Conservation (phyloP, 75 land plant species). For the Azolla pinnata region DNA sequence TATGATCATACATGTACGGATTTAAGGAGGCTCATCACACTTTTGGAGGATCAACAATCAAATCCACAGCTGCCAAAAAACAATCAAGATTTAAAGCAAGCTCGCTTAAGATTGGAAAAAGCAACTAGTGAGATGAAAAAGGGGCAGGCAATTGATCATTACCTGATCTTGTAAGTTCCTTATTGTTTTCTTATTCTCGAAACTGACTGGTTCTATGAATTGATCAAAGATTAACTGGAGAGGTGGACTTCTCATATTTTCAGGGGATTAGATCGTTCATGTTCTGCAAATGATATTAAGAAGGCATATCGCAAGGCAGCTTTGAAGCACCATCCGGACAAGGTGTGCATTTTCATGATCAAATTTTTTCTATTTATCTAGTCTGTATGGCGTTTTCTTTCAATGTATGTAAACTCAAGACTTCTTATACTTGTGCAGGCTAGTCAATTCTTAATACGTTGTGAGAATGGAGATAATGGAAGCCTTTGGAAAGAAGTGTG, state of each 20-base stretch:
- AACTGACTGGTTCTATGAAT: no score
- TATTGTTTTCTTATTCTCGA: no score
- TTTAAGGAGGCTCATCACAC: constrained; percentile 51
- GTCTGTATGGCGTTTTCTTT: neutral
- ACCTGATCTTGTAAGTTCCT: constrained; percentile 65
- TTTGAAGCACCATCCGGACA: constrained; percentile 93
- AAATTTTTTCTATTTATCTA: neutral
- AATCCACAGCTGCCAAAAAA: constrained; percentile 21
- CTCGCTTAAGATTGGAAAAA: constrained; percentile 38
- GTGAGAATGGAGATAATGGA: constrained; percentile 66
- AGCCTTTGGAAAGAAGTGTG: constrained; percentile 53
- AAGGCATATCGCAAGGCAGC: constrained; percentile 96
- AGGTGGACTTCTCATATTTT: neutral
- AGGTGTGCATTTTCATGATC: constrained; percentile 28
- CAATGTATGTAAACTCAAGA: neutral
- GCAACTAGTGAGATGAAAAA: constrained; percentile 68
- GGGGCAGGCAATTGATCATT: constrained; percentile 60
- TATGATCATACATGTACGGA: constrained; percentile 68
- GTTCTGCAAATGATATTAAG: constrained; percentile 59
- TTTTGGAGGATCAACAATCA: constrained; percentile 41
- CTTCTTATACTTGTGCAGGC: constrained; percentile 41
- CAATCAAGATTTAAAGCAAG: constrained; percentile 50
- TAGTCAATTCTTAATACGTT: constrained; percentile 66
- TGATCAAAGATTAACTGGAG: no score
- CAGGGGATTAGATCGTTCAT: constrained; percentile 77